A percentile compares a stretch with the other conserved stretches of the same genome.
These are phyloP conservation scores for Boletus fagicola DNA, from an alignment of 768 basidiomycete genomes.

Conservation along the genomic window DNA sequence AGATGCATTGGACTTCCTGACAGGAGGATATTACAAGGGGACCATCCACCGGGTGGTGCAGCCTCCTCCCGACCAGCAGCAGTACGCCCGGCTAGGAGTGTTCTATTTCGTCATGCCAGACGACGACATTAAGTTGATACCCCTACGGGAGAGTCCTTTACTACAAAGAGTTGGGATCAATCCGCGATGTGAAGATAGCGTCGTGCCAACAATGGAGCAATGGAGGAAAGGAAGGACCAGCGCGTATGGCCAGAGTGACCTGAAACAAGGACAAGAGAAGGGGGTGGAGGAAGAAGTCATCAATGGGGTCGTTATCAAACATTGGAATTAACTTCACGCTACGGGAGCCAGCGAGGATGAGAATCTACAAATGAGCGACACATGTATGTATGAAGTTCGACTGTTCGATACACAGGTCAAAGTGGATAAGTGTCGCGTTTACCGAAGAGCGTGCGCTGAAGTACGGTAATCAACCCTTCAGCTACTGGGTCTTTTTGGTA, in stretches of 20 bases:
- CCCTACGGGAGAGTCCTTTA: slow-evolving; percentile 47
- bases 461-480: neutral
- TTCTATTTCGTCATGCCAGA: slow-evolving; percentile 59
- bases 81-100: slow-evolving; percentile 49
- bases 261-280: slow-evolving; percentile 40
- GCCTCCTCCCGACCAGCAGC: slow-evolving; percentile 54
- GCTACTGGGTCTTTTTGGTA: too few relatives aligned
- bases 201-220: slow-evolving; percentile 50
- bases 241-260: slow-evolving; percentile 49
- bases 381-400: neutral
- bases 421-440: too few relatives aligned
- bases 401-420: neutral
- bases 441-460: neutral
- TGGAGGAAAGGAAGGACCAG: slow-evolving; percentile 53
- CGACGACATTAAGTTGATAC: slow-evolving; percentile 47
- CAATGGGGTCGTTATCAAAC: slow-evolving; percentile 55
- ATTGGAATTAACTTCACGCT: slow-evolving; percentile 43
- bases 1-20: slow-evolving; percentile 58
- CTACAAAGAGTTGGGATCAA: slow-evolving; percentile 44
- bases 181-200: slow-evolving; percentile 35
- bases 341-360: neutral
- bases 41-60: slow-evolving; percentile 63
- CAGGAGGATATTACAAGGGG: slow-evolving; percentile 57
- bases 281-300: slow-evolving; percentile 55
- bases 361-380: too few relatives aligned